phyloP scores from a whole-genome alignment of 2,329 filamentous ascomycete genomes.

The Curvularia sp. region DNA sequence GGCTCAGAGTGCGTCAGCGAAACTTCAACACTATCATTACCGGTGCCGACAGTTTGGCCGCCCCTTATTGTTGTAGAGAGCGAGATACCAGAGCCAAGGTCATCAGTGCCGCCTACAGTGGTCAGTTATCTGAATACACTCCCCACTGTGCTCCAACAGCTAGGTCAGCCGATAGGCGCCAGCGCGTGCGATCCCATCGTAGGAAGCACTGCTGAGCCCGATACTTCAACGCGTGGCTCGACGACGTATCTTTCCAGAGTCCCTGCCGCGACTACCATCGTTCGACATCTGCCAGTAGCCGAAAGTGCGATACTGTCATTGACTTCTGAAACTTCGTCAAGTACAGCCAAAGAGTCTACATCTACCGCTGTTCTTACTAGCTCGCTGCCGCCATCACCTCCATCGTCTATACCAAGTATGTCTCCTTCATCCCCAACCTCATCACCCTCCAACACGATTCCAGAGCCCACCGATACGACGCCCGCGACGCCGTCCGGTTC shows the following conservation, averaged over 20 bases:
- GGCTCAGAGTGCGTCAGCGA: constrained; percentile 30
- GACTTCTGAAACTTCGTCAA: constrained; percentile 12
- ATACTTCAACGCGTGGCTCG: constrained; percentile 18
- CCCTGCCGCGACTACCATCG: constrained; percentile 8
- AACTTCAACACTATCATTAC: constrained; percentile 27
- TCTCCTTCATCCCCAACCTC: constrained; percentile 17
- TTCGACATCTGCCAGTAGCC: not conserved
- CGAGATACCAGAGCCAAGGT: constrained; percentile 30
- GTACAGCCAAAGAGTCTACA: constrained; percentile 8
- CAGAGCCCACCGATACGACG: constrained; percentile 17
- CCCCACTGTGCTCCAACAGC: constrained; percentile 39
- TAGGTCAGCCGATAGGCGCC: constrained; percentile 36
- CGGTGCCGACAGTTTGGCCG: constrained; percentile 37
- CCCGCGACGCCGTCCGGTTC: constrained; percentile 18
- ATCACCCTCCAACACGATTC: constrained; percentile 22
- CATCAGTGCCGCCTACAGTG: constrained; percentile 35
- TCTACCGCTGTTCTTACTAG: constrained; percentile 3
- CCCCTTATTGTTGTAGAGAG: constrained; percentile 31
- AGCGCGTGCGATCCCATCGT: constrained; percentile 44
- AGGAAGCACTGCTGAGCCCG: constrained; percentile 8
- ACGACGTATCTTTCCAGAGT: constrained; percentile 15
- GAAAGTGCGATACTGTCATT: not conserved
- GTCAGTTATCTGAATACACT: constrained; percentile 42
- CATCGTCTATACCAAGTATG: constrained; percentile 17
- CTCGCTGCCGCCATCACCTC: constrained; percentile 10